Evolutionary conservation across 176 grass and related monocot genomes (phyloP), one percentile per base, ranked within the genome.

Genomic region (Carex parvula): DNA sequence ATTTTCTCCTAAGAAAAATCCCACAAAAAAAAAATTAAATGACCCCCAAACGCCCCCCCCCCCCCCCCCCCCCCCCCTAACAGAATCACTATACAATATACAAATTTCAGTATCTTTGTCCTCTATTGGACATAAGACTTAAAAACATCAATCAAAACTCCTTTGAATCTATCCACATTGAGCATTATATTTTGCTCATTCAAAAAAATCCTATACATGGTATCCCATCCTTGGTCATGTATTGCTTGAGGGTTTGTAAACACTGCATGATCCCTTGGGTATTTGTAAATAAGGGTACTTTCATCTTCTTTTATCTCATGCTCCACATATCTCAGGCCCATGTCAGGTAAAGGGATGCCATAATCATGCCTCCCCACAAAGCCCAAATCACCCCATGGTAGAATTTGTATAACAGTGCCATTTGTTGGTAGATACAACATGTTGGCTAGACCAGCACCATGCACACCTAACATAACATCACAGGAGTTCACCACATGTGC

Each of bases 311-410:
- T 56, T 8, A 99, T 83, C 76, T 94, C 91, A 84, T 99, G 93
- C 85, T 99, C 90, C 5, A 93, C 6, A 85, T 99, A 95, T 53
- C 44, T 84, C 26, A 95, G 83, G 22, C 89, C 91, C 96, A 99
- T 95, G 14, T 88, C 89, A 81, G 82, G 84, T 0, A 93, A 91
- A 1, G 93, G 91, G 29, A 93, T 64, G 18, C 96, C 96, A 82
- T 93, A 99, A 81, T 99, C 91, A 33, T 90, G 78, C 21, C 84
- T 78, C 1, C 91, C 91, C 35, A 99, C 89, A 91, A 90, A 89
- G 78, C 94, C 93, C 63, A 99, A 88, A 20, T 91, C 88, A 3
- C 96, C 96, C 96, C 93, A 99, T 39, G 96, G 96, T 59, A 99
- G 89, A 20, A 99, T 84, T 85, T 98, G 96, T 63, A 99, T 86